These are phyloP conservation scores for Dendryphion nanum DNA, from an alignment of 2,329 filamentous ascomycete species.

Conservation along the genomic window DNA sequence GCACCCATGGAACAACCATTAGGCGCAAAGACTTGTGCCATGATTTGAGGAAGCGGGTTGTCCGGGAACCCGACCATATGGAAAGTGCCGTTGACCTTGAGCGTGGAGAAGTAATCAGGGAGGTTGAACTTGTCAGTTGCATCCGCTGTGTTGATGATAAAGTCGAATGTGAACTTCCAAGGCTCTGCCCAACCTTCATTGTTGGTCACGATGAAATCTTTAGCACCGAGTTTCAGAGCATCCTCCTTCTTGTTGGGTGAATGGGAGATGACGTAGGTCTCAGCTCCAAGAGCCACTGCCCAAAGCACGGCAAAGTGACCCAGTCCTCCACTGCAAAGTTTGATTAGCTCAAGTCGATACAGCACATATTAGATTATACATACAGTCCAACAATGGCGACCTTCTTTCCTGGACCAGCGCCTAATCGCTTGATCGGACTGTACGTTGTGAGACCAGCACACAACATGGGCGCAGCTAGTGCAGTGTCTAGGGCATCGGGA, in stretches of 20 bases:
- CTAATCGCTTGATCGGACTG: conserved; percentile 73
- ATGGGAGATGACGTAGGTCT: conserved; percentile 62
- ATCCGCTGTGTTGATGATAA: conserved; percentile 74
- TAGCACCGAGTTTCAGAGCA: conserved; percentile 58
- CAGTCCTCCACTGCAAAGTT: conserved; percentile 42
- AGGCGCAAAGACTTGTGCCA: conserved; percentile 69
- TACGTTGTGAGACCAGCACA: conserved; percentile 82
- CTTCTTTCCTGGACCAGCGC: conserved; percentile 74
- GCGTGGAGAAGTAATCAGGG: conserved; percentile 69
- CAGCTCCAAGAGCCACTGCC: conserved; percentile 56
- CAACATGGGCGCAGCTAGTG: conserved; percentile 73
- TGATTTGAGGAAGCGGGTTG: conserved; percentile 68
- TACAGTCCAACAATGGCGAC: conserved; percentile 69
- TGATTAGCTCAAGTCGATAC: conserved; percentile 10
- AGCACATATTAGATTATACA: conserved; percentile 15
- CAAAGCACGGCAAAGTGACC: conserved; percentile 52
- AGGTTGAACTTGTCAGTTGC: conserved; percentile 68
- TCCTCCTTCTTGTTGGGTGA: conserved; percentile 60
- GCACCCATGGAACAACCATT: conserved; percentile 64
- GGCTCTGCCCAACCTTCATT: conserved; percentile 59
- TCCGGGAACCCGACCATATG: conserved; percentile 79
- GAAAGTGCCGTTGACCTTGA: conserved; percentile 80
- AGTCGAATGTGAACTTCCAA: conserved; percentile 64
- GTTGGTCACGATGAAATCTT: conserved; percentile 58
- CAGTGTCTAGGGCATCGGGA: conserved; percentile 64